Percentiles rank a stretch among this genome's conserved stretches.
Evolutionary conservation across 305 asterid genomes (phyloP).

Genomic region (Fraxinus floribunda): DNA sequence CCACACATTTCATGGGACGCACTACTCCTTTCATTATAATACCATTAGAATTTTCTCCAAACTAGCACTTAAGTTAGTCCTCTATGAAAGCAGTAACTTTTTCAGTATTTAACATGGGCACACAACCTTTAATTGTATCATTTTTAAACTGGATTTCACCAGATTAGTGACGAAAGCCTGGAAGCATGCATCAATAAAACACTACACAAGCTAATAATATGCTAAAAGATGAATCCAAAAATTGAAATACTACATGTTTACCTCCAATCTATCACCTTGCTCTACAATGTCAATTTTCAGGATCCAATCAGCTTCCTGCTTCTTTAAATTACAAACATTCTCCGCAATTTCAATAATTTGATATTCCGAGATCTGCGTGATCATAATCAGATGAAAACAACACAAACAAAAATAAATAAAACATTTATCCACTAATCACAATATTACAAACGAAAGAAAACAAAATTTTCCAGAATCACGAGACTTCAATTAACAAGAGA

Average conservation of each 20-base stretch:
- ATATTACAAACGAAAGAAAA: background rate
- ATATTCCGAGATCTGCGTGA: slow-evolving; percentile 73
- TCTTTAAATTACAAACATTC: slow-evolving; percentile 95
- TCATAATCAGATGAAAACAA: slow-evolving; percentile 2
- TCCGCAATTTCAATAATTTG: slow-evolving; percentile 88
- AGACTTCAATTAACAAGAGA: background rate
- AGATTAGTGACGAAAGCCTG: background rate
- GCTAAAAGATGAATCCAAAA: background rate
- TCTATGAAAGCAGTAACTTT: background rate
- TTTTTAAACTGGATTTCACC: background rate
- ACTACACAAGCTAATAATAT: background rate
- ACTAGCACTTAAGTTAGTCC: background rate
- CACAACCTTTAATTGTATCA: background rate
- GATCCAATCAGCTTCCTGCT: slow-evolving; percentile 96
- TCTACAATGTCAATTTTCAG: slow-evolving; percentile 92
- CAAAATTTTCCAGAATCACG: background rate
- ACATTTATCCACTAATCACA: background rate
- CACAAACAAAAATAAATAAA: background rate
- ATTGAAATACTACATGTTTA: slow-evolving; percentile 21
- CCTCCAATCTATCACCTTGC: slow-evolving; percentile 78
- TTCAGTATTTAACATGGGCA: background rate
- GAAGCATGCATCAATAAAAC: background rate
- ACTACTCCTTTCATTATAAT: background rate
- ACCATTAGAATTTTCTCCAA: background rate
- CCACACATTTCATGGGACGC: background rate